Evolutionary conservation across 805 yeast species (phyloP).

Genomic region (Candida cerambycidarum): DNA sequence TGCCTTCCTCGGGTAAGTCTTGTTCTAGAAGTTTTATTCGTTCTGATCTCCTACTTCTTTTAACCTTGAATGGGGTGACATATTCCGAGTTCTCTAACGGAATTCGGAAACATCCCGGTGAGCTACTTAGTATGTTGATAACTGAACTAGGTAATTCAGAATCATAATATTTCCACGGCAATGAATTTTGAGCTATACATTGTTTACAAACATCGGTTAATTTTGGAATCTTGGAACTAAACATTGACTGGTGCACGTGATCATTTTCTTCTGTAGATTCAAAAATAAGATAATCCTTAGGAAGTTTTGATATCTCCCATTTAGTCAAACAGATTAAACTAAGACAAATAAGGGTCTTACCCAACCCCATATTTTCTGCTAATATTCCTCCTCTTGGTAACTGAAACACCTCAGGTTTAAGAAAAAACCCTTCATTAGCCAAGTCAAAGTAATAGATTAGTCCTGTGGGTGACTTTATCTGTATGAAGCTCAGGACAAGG

Average conservation of each 20-base stretch:
- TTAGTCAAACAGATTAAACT: slow-evolving; percentile 57
- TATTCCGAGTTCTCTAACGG: slow-evolving; percentile 21
- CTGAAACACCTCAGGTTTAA: slow-evolving; percentile 40
- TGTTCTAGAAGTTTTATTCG: slow-evolving; percentile 13
- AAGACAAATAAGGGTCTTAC: slow-evolving; percentile 61
- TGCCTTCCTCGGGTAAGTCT: slow-evolving; percentile 19
- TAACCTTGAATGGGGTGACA: slow-evolving; percentile 20
- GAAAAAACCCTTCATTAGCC: slow-evolving; percentile 24
- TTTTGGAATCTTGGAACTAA: slow-evolving; percentile 16
- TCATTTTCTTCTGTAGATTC: neutral
- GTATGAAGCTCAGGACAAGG: slow-evolving; percentile 35
- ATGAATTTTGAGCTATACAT: slow-evolving; percentile 44
- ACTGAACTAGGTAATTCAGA: slow-evolving; percentile 48
- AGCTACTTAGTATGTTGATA: slow-evolving; percentile 26
- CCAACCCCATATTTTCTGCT: slow-evolving; percentile 70
- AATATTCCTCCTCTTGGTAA: slow-evolving; percentile 62
- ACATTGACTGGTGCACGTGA: neutral
- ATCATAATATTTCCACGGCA: slow-evolving; percentile 57
- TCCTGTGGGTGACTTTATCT: slow-evolving; percentile 19
- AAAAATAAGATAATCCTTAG: slow-evolving; percentile 11
- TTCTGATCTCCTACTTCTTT: slow-evolving; percentile 19
- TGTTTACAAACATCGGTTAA: slow-evolving; percentile 43
- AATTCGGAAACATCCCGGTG: slow-evolving; percentile 49
- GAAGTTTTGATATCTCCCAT: slow-evolving; percentile 42
- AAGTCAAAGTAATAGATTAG: slow-evolving; percentile 38